Conservation (phyloP, 75 land plant genomes). For the Larix kaempferi region DNA sequence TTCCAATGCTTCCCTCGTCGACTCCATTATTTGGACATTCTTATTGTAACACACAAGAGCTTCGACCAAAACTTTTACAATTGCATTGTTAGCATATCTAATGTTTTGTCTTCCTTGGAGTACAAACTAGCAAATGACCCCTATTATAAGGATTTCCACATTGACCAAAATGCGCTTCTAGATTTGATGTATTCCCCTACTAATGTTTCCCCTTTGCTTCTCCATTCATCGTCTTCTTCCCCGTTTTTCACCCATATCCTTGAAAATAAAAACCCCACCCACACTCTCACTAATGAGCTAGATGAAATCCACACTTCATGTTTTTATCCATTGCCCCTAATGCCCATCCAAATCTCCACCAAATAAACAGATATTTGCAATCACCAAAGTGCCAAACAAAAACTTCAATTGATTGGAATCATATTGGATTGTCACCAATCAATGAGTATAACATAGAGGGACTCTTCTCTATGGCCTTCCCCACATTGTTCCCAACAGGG, state of each 20-base stretch:
- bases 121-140: neutral
- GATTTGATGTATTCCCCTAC: accelerated
- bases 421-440: no score
- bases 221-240: neutral
- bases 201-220: neutral
- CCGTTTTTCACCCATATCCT: accelerated
- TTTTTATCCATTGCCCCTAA: neutral
- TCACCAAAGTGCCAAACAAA: no score
- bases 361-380: neutral
- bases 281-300: accelerated
- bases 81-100: neutral
- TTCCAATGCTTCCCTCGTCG: neutral
- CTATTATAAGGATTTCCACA: neutral
- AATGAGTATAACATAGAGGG: no score
- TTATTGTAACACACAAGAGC: neutral
- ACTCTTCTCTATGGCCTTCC: no score
- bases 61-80: neutral
- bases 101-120: neutral
- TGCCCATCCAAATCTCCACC: neutral
- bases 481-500: no score
- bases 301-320: accelerated
- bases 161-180: neutral
- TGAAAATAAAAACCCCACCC: accelerated
- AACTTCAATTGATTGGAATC: no score
- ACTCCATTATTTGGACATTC: neutral